A percentile compares a stretch with the other conserved stretches of the same genome.
phyloP scores from a whole-genome alignment of 441 rosid genomes.

The Corymbia calophylla region DNA sequence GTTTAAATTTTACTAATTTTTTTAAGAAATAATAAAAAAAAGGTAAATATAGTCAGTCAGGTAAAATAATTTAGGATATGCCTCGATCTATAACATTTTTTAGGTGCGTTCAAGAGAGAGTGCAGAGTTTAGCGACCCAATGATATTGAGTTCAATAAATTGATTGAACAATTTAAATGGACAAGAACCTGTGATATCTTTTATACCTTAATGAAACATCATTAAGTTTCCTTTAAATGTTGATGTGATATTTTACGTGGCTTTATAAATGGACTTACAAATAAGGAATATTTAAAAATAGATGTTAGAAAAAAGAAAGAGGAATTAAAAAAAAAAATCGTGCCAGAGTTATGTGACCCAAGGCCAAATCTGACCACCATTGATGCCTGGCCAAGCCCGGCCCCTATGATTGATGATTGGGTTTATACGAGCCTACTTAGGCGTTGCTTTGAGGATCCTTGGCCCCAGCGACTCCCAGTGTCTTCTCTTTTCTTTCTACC shows the following conservation, averaged over 20 bases:
- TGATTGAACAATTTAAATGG: neutral
- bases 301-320: neutral
- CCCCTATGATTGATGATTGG: too few relatives aligned
- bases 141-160: neutral
- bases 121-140: neutral
- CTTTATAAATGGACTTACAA: neutral
- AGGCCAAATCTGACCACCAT: neutral
- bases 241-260: neutral
- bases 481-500: neutral
- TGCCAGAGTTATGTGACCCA: neutral
- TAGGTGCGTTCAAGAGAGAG: fast-evolving
- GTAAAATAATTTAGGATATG: neutral
- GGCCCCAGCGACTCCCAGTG: neutral
- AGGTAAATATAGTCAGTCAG: too few relatives aligned
- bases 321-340: neutral
- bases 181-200: fast-evolving
- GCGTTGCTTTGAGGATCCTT: too few relatives aligned
- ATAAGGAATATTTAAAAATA: neutral
- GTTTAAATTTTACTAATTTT: too few relatives aligned
- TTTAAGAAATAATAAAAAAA: too few relatives aligned
- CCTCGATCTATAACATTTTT: too few relatives aligned
- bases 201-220: neutral
- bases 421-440: too few relatives aligned
- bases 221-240: neutral
- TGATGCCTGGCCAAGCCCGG: too few relatives aligned